phyloP scores from a whole-genome alignment of 1,284 basidiomycete species.

The Agroathelia rolfsii region DNA sequence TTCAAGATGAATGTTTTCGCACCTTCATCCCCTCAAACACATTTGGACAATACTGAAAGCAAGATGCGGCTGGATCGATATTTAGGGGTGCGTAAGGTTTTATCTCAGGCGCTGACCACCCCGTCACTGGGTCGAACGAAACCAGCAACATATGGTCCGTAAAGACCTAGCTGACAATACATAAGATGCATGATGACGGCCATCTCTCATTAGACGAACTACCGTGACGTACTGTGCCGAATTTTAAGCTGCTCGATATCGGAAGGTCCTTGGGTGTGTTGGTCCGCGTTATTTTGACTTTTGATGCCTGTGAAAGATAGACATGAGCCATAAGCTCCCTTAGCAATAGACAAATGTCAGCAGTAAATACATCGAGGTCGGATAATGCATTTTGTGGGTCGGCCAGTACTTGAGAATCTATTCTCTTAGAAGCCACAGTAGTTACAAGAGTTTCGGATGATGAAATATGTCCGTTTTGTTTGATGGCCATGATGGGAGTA shows the following conservation, averaged over 20 bases:
- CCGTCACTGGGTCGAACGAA: slow-evolving; percentile 49
- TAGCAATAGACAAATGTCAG: too few relatives aligned
- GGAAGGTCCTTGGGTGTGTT: slow-evolving; percentile 27
- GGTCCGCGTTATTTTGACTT: slow-evolving; percentile 27
- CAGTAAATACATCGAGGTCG: too few relatives aligned
- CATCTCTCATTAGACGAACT: slow-evolving; percentile 46
- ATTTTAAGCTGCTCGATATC: slow-evolving; percentile 23
- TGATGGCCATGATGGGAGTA: too few relatives aligned
- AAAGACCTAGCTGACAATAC: slow-evolving; percentile 24
- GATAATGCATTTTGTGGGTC: too few relatives aligned
- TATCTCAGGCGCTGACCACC: slow-evolving; percentile 78
- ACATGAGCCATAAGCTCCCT: too few relatives aligned
- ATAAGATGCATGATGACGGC: slow-evolving; percentile 6
- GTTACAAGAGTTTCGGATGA: too few relatives aligned
- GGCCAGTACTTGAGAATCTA: too few relatives aligned
- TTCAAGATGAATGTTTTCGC: slow-evolving; percentile 6
- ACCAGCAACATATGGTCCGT: slow-evolving; percentile 79
- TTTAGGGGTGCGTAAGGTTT: slow-evolving; percentile 65
- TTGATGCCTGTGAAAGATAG: slow-evolving; percentile 25
- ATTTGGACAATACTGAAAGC: slow-evolving; percentile 69
- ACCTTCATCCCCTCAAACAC: slow-evolving; percentile 89
- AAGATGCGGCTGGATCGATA: slow-evolving; percentile 68
- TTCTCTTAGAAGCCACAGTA: too few relatives aligned
- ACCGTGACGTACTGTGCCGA: slow-evolving; percentile 34
- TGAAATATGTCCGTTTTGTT: too few relatives aligned